These are phyloP conservation scores for Phragmites australis DNA, from an alignment of 176 grass and related monocot species.

Conservation along the genomic window DNA sequence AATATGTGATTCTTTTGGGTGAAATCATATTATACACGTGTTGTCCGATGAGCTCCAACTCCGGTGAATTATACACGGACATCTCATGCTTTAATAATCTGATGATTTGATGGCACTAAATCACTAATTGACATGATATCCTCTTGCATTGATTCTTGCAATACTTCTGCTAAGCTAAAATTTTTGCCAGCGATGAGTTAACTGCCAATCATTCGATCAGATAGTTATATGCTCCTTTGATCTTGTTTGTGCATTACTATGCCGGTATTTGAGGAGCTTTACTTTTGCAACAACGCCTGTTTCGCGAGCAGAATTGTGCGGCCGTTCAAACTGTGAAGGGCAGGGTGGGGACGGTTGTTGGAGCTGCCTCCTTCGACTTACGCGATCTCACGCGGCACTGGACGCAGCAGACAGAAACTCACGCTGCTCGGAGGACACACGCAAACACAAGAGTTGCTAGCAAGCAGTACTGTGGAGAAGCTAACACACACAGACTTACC, in stretches of 20 bases:
- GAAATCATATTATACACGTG: conserved; percentile 31
- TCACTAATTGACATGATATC: neutral
- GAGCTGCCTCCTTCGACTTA: no score
- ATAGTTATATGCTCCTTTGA: neutral
- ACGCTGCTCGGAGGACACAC: no score
- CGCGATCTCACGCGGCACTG: no score
- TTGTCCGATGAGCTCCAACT: neutral
- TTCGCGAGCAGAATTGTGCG: no score
- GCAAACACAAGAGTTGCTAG: no score
- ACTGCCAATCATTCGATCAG: neutral
- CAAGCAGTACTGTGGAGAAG: no score
- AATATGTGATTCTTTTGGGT: conserved; percentile 39
- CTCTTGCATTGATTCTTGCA: neutral
- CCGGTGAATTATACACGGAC: conserved; percentile 5
- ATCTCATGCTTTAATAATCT: conserved; percentile 27
- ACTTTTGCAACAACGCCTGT: no score
- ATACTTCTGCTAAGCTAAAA: neutral
- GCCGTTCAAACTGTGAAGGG: no score
- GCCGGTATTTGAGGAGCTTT: neutral
- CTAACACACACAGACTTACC: no score
- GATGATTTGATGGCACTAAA: neutral
- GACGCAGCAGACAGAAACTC: no score
- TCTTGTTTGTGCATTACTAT: neutral
- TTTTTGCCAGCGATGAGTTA: neutral
- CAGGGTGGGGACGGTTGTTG: no score